Percentiles rank a stretch among this genome's conserved stretches.
These are phyloP conservation scores for Neostapfia colusana DNA, from an alignment of 176 grass and related monocot species.

Conservation along the genomic window DNA sequence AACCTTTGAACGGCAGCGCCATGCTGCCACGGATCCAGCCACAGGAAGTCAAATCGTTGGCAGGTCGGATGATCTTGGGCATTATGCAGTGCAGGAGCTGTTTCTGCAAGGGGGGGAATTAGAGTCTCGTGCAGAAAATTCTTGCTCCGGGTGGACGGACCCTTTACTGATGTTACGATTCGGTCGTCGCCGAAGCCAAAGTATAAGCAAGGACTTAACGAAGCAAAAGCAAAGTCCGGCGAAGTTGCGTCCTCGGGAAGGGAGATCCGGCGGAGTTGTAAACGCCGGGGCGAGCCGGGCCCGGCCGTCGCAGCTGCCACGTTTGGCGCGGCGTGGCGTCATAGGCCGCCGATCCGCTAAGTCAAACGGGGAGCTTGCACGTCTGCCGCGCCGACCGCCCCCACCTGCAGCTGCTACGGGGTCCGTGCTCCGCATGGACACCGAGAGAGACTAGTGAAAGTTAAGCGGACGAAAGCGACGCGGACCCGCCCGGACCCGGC, in stretches of 20 bases:
- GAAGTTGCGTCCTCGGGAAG: background rate
- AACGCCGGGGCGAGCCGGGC: background rate
- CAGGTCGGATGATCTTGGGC: background rate
- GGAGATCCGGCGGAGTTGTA: background rate
- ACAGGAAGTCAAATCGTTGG: constrained; percentile 14
- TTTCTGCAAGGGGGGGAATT: too few relatives aligned
- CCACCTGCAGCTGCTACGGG: constrained; percentile 9
- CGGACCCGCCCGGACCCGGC: background rate
- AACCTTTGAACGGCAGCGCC: background rate
- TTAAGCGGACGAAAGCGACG: constrained; percentile 31
- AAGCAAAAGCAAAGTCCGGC: background rate
- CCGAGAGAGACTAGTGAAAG: constrained; percentile 36
- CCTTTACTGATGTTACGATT: too few relatives aligned
- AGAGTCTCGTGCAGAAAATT: background rate
- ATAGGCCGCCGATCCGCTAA: background rate
- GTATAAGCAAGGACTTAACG: background rate
- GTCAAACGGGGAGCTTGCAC: constrained; percentile 14
- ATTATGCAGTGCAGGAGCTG: background rate
- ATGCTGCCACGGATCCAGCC: background rate
- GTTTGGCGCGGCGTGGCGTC: constrained; percentile 14
- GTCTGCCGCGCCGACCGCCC: background rate
- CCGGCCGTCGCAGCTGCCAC: background rate
- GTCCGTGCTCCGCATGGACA: constrained; percentile 13
- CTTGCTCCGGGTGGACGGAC: background rate
- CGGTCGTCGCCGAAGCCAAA: background rate